Percentiles rank a stretch among this genome's conserved stretches.
phyloP scores from a whole-genome alignment of 1,284 basidiomycete genomes.

The Rhodotorula glutinis region DNA sequence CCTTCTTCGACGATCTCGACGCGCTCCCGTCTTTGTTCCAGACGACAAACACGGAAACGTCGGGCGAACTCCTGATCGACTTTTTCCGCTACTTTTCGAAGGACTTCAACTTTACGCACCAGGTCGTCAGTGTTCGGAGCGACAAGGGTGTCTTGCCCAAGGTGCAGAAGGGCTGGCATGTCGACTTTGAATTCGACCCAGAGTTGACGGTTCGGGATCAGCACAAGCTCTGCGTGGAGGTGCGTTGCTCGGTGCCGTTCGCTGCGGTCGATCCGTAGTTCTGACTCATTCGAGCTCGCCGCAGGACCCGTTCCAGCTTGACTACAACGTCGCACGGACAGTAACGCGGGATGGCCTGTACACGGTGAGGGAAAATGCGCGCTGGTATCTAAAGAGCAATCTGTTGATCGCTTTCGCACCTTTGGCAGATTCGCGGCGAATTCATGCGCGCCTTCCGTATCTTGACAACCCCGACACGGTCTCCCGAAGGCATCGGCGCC shows the following conservation, averaged over 20 bases:
- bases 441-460: conserved; percentile 89
- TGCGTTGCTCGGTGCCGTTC: conserved; percentile 47
- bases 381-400: too few species aligned
- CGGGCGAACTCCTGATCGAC: conserved; percentile 94
- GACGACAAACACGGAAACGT: conserved; percentile 85
- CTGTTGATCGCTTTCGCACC: conserved; percentile 4
- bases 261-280: too few species aligned
- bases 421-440: conserved; percentile 90
- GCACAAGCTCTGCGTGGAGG: conserved; percentile 91
- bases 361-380: conserved; percentile 59
- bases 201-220: conserved; percentile 71
- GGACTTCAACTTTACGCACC: conserved; percentile 86
- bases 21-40: conserved; percentile 85
- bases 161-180: conserved; percentile 87
- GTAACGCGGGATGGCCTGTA: conserved; percentile 96
- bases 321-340: conserved; percentile 93
- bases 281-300: background rate
- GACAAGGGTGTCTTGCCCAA: conserved; percentile 75
- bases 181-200: conserved; percentile 60
- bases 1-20: conserved; percentile 98
- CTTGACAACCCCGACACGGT: conserved; percentile 40
- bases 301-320: conserved; percentile 90
- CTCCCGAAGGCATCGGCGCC: conserved; percentile 37
- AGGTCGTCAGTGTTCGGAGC: conserved; percentile 85
- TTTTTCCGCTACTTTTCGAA: conserved; percentile 96